Evolutionary conservation across 1,284 basidiomycete species (phyloP), one percentile per base, ranked within the genome.

Genomic region (Mycena citricolor): DNA sequence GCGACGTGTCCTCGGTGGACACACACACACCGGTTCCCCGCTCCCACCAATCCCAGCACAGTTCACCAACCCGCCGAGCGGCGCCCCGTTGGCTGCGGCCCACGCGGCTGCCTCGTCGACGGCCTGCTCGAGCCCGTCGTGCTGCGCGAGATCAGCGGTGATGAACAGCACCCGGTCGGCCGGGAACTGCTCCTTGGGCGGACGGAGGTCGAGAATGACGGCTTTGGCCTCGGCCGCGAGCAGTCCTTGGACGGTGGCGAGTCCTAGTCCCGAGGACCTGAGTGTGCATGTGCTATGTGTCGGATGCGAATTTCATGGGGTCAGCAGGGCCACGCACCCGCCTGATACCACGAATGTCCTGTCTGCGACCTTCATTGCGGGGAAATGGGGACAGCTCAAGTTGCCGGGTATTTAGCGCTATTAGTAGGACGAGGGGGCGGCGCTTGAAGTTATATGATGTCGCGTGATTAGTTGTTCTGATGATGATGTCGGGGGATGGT

Each of bases 361-460:
- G 32, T 70, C 67, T 45, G 63, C 66, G 21, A 70, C 55, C 58
- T 73, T 90, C 68, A 90, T 90, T n/a, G n/a, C n/a, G n/a, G n/a
- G n/a, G n/a, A n/a, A n/a, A n/a, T n/a, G n/a, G n/a, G n/a, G n/a
- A n/a, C n/a, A n/a, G n/a, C n/a, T n/a, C n/a, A n/a, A n/a, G n/a
- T n/a, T n/a, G n/a, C n/a, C n/a, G n/a, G n/a, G n/a, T n/a, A n/a
- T n/a, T n/a, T n/a, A n/a, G n/a, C n/a, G n/a, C n/a, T n/a, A n/a
- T n/a, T n/a, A n/a, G n/a, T n/a, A n/a, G n/a, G n/a, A n/a, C n/a
- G n/a, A n/a, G n/a, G n/a, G n/a, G n/a, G n/a, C n/a, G n/a, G n/a
- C n/a, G n/a, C n/a, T n/a, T n/a, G n/a, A n/a, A n/a, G n/a, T n/a
- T n/a, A n/a, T n/a, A n/a, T n/a, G n/a, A n/a, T n/a, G n/a, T n/a